Percentiles rank a stretch among this genome's conserved stretches.
These are phyloP conservation scores for Coniosporium apollinis DNA, from an alignment of 495 filamentous ascomycete species.

Conservation along the genomic window DNA sequence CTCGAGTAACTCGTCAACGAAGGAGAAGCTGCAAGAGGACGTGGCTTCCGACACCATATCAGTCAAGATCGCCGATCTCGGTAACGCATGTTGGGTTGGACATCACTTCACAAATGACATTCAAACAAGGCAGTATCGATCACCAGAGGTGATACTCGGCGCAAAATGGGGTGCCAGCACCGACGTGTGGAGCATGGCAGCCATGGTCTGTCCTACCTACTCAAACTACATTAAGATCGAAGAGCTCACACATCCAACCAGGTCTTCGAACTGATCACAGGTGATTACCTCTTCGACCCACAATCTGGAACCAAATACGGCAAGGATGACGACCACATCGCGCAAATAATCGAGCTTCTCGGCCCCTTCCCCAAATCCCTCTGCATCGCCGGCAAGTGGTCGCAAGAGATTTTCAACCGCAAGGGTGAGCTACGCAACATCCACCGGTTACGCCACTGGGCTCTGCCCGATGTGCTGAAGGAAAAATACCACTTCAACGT, in stretches of 20 bases:
- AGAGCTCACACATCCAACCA: too few relatives aligned
- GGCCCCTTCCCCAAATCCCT: constrained; percentile 86
- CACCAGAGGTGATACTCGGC: constrained; percentile 91
- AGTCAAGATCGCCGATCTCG: constrained; percentile 96
- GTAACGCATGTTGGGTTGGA: constrained; percentile 95
- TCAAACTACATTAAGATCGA: too few relatives aligned
- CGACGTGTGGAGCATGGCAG: constrained; percentile 98
- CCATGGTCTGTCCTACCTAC: constrained; percentile 77
- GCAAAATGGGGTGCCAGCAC: constrained; percentile 98
- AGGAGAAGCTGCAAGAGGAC: constrained; percentile 33
- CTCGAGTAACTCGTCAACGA: constrained; percentile 26
- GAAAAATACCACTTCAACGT: constrained; percentile 93
- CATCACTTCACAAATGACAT: constrained; percentile 99
- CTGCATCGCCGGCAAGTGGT: constrained; percentile 86
- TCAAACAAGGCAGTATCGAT: constrained; percentile 93
- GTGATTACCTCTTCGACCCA: constrained; percentile 96
- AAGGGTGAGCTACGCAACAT: constrained; percentile 97
- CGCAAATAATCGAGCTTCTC: constrained; percentile 95
- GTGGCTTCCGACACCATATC: constrained; percentile 63
- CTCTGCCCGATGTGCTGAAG: constrained; percentile 75
- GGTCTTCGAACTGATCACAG: constrained; percentile 96
- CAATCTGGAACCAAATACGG: constrained; percentile 98
- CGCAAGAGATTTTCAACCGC: constrained; percentile 95
- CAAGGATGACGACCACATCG: constrained; percentile 99
- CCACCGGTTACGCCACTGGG: constrained; percentile 92